phyloP scores from a whole-genome alignment of 345 rosid genomes.

The Excoecaria agallocha region DNA sequence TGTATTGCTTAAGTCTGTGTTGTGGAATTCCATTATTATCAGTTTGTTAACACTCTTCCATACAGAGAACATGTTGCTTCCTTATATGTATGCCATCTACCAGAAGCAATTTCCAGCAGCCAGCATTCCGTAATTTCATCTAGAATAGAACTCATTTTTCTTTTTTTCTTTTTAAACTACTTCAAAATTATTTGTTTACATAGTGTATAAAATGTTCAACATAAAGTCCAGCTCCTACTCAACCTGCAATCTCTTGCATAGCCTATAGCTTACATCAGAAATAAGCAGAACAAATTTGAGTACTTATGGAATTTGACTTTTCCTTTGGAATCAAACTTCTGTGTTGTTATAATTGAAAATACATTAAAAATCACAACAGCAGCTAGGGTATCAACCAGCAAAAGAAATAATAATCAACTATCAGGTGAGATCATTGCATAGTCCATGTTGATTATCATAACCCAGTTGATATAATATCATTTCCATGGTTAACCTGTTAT shows the following conservation, averaged over 20 bases:
- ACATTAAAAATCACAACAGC: neutral
- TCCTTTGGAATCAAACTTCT: neutral
- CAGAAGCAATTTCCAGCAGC: conserved; percentile 1
- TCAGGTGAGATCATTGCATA: neutral
- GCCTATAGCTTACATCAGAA: neutral
- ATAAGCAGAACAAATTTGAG: neutral
- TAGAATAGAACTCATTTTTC: neutral
- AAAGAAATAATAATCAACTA: neutral
- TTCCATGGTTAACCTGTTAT: neutral
- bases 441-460: neutral
- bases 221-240: neutral
- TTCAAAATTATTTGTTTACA: neutral
- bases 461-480: neutral
- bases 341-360: neutral
- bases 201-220: neutral
- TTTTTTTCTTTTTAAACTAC: neutral
- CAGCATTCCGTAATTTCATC: neutral
- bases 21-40: too few relatives aligned
- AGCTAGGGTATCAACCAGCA: conserved; percentile 2
- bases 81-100: neutral
- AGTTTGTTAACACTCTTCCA: too few relatives aligned
- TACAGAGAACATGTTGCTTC: neutral
- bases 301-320: neutral
- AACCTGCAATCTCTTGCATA: neutral
- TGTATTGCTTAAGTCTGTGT: too few relatives aligned